A percentile compares a stretch with the other conserved stretches of the same genome.
phyloP scores from a whole-genome alignment of 108 stramenopile genomes.

The Fragilariopsis cylindrus region DNA sequence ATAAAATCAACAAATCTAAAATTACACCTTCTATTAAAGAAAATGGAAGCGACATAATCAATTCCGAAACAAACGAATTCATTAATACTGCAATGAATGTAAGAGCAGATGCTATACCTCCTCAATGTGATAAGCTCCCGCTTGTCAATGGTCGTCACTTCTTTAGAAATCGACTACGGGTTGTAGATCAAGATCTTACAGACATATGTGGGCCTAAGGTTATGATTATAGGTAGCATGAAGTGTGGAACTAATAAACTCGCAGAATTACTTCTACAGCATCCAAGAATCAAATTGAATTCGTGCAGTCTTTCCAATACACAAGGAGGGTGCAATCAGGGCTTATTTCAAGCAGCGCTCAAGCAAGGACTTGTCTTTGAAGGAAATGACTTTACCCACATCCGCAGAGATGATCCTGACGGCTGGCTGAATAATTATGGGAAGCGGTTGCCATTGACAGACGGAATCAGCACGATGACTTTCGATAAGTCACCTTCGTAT shows the following conservation, averaged over 20 bases:
- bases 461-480: background rate
- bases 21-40: too few relatives aligned
- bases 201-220: background rate
- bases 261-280: background rate
- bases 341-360: background rate
- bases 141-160: background rate
- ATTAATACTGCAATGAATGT: too few relatives aligned
- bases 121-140: background rate
- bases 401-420: background rate
- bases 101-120: too few relatives aligned
- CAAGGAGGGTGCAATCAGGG: background rate
- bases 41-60: too few relatives aligned
- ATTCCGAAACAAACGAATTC: too few relatives aligned
- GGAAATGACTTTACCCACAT: conserved; percentile 1
- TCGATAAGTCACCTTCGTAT: conserved; percentile 3
- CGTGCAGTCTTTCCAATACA: background rate
- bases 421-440: background rate
- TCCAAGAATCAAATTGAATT: background rate
- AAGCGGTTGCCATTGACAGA: background rate
- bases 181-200: background rate
- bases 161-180: background rate
- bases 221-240: background rate
- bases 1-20: too few relatives aligned
- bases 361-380: background rate
- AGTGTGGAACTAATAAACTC: background rate